Evolutionary conservation across 176 grass and related monocot species (phyloP).

Genomic region (Bothriochloa decipiens): DNA sequence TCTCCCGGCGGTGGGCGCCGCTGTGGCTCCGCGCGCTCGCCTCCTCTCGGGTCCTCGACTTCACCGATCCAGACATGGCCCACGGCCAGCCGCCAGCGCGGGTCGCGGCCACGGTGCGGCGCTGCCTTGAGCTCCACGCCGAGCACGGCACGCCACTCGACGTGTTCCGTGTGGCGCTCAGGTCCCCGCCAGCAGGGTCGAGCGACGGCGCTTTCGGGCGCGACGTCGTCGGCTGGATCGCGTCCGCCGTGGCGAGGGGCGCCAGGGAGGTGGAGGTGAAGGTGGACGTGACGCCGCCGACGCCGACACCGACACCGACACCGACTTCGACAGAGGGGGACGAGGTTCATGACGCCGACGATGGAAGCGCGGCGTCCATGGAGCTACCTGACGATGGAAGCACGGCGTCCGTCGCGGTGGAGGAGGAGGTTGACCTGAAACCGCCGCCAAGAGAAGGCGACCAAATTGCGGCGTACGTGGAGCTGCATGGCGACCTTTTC

Average conservation of each 20-base stretch:
- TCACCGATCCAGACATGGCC: neutral
- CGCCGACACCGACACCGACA: too few species aligned
- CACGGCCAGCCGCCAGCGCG: slow-evolving; percentile 34
- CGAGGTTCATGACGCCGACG: too few species aligned
- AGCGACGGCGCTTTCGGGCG: neutral
- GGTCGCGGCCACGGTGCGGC: slow-evolving; percentile 27
- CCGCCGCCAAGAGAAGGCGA: neutral
- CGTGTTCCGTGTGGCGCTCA: slow-evolving; percentile 38
- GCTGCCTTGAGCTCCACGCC: slow-evolving; percentile 52
- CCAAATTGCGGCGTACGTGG: neutral
- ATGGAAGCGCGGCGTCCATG: too few species aligned
- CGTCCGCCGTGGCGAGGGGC: slow-evolving; percentile 38
- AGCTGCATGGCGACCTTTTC: slow-evolving; percentile 41
- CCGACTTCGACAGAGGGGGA: too few species aligned
- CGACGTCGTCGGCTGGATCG: slow-evolving; percentile 49
- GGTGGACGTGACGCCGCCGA: slow-evolving; percentile 40
- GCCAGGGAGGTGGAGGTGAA: slow-evolving; percentile 53
- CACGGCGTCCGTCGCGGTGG: too few species aligned
- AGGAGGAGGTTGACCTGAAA: too few species aligned
- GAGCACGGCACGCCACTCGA: slow-evolving; percentile 30
- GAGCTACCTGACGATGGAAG: too few species aligned
- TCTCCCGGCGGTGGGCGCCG: slow-evolving; percentile 47
- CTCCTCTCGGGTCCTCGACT: slow-evolving; percentile 41
- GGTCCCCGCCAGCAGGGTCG: neutral
- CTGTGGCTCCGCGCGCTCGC: slow-evolving; percentile 42